Evolutionary conservation across 2,329 filamentous ascomycete genomes (phyloP), one percentile per base, ranked within the genome.

Genomic region (Neoascochyta sp.): DNA sequence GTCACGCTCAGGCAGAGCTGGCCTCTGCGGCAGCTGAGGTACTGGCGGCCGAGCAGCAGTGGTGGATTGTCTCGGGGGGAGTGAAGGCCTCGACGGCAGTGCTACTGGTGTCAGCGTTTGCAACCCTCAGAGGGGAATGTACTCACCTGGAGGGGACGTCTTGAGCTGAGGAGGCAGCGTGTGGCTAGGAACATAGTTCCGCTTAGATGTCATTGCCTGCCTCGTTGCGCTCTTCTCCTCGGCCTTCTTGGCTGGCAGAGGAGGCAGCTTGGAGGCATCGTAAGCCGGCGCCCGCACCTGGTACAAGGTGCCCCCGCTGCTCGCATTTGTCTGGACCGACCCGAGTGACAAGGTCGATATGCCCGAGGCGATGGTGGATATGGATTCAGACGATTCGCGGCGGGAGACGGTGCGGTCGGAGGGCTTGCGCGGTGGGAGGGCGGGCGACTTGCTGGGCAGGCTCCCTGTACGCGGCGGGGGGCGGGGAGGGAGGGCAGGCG

Each of bases 231-330:
- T 59, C 32, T 50, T 54, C 31, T 53, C 55, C 25, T 67, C 64
- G n/a, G 54, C 47, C 28, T 52, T 60, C 45, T 71, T 76, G 1
- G 71, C 67, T 27, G 75, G 75, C 19, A 79, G 60, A 16, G 70
- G 63, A 29, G 77, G 77, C 7, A 80, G 57, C 20, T 69, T 66
- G 9, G 68, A 56, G 27, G 75, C 70, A 37, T 76, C 74, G 60
- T 71, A 81, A 25, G 70, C 69, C 7, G 78, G 77, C 5, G 76
- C 73, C 46, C 70, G 69, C 26, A 74, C 59, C 23, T 64, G 60
- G 34, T 60, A 56, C 14, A 57, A 27, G 10, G 51, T 41, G 12
- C 54, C 59, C 40, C 54, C 34, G 26, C 59, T 57, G n/a, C 50
- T 58, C 14, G 34, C 44, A 19, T 59, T 66, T 14, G 66, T 62